These are phyloP conservation scores for Amphibolis antarctica DNA, from an alignment of 106 monocot genomes.

Conservation along the genomic window DNA sequence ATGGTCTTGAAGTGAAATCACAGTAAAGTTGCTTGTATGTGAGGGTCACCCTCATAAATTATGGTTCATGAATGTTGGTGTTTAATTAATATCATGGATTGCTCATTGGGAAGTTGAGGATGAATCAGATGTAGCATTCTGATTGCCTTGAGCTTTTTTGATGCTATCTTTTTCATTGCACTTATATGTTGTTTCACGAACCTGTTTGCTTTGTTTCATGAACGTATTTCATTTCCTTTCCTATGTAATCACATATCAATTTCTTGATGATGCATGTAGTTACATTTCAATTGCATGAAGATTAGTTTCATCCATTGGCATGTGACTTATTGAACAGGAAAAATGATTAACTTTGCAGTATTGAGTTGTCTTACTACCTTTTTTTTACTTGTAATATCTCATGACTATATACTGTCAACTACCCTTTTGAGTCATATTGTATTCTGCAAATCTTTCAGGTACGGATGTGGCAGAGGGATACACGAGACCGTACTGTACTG, in stretches of 20 bases:
- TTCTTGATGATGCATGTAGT: background rate
- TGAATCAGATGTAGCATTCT: too few relatives aligned
- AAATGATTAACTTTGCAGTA: background rate
- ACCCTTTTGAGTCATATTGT: background rate
- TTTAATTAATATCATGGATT: background rate
- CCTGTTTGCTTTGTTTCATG: too few relatives aligned
- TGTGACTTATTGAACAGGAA: background rate
- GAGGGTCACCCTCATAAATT: background rate
- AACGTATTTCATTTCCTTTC: too few relatives aligned
- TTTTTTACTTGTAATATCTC: background rate
- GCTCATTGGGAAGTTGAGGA: too few relatives aligned
- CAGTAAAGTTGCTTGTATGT: too few relatives aligned
- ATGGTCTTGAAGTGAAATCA: too few relatives aligned
- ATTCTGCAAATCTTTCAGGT: constrained; percentile 37
- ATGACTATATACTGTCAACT: too few relatives aligned
- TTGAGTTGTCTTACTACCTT: background rate
- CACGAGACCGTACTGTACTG: constrained; percentile 55
- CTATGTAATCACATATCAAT: too few relatives aligned
- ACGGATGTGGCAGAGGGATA: constrained; percentile 85
- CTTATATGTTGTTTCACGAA: too few relatives aligned
- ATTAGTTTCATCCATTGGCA: background rate
- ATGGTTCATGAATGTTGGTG: background rate
- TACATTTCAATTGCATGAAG: background rate
- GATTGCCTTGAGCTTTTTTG: too few relatives aligned
- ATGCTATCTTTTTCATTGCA: too few relatives aligned